These are phyloP conservation scores for Pythium inflatum DNA, from an alignment of 352 stramenopile species.

Conservation along the genomic window DNA sequence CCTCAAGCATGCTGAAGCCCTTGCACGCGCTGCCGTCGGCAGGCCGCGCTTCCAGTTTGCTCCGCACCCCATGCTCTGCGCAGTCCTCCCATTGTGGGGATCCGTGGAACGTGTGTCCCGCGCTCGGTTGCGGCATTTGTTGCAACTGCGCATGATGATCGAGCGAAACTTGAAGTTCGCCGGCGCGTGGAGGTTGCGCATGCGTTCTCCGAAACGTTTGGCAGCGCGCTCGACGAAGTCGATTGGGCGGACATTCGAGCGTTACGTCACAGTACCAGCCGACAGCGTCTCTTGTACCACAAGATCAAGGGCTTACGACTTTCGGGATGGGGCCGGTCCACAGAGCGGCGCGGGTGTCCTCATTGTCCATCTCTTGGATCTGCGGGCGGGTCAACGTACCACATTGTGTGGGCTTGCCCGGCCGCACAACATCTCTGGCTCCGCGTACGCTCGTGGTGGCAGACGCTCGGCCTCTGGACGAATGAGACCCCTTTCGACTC, in stretches of 20 bases:
- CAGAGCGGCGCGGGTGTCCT: slow-evolving; percentile 8
- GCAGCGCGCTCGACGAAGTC: background rate
- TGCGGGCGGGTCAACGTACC: background rate
- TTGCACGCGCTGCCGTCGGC: background rate
- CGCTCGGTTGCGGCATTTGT: background rate
- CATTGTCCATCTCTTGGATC: background rate
- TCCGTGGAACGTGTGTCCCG: background rate
- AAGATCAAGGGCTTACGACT: slow-evolving; percentile 2
- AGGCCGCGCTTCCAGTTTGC: background rate
- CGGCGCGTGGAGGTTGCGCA: background rate
- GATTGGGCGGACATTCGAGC: background rate
- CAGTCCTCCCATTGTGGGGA: background rate
- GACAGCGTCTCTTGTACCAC: background rate
- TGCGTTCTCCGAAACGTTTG: background rate
- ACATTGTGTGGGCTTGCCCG: slow-evolving; percentile 21
- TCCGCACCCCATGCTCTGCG: background rate
- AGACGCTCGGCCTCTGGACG: background rate
- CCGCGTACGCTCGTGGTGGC: background rate
- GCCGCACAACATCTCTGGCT: slow-evolving; percentile 3
- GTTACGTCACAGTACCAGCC: background rate
- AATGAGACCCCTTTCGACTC: background rate
- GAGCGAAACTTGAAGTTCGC: background rate
- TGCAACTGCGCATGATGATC: background rate
- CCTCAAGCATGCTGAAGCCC: background rate
- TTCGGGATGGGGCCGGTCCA: background rate